phyloP scores from a whole-genome alignment of 2,329 filamentous ascomycete species.

The Calonectria leucothoes region DNA sequence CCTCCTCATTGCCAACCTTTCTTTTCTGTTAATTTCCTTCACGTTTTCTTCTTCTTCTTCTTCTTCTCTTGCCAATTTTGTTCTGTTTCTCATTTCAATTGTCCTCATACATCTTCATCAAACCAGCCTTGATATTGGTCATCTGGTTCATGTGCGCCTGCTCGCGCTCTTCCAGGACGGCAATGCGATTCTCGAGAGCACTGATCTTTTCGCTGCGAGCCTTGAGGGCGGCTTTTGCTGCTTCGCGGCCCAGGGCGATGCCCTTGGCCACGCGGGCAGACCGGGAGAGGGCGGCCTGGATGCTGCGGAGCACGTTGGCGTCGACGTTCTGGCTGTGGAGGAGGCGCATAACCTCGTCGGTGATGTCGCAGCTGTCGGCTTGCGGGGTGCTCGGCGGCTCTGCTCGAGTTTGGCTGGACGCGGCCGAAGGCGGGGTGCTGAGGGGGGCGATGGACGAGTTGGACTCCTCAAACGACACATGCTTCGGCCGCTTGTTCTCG shows the following conservation, averaged over 20 bases:
- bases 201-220: slow-evolving; percentile 65
- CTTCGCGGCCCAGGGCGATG: slow-evolving; percentile 73
- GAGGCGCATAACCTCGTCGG: slow-evolving; percentile 61
- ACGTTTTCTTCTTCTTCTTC: background rate
- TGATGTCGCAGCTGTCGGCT: slow-evolving; percentile 48
- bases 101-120: slow-evolving; percentile 52
- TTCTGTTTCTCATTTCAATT: slow-evolving; percentile 27
- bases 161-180: slow-evolving; percentile 53
- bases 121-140: slow-evolving; percentile 50
- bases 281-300: slow-evolving; percentile 61
- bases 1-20: too few relatives aligned
- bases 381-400: slow-evolving; percentile 29
- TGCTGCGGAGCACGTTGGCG: slow-evolving; percentile 46
- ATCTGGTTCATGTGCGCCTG: slow-evolving; percentile 46
- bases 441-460: slow-evolving; percentile 18
- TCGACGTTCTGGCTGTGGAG: slow-evolving; percentile 58
- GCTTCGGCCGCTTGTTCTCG: slow-evolving; percentile 46
- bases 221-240: slow-evolving; percentile 70
- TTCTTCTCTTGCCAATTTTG: background rate
- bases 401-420: slow-evolving; percentile 2
- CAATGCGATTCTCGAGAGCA: slow-evolving; percentile 50
- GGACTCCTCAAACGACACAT: slow-evolving; percentile 45
- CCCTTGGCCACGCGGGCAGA: slow-evolving; percentile 71
- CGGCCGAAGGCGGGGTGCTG: slow-evolving; percentile 26
- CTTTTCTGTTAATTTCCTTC: too few relatives aligned